Conservation (phyloP, 208 protist genomes). For the Porcisia deanei region DNA sequence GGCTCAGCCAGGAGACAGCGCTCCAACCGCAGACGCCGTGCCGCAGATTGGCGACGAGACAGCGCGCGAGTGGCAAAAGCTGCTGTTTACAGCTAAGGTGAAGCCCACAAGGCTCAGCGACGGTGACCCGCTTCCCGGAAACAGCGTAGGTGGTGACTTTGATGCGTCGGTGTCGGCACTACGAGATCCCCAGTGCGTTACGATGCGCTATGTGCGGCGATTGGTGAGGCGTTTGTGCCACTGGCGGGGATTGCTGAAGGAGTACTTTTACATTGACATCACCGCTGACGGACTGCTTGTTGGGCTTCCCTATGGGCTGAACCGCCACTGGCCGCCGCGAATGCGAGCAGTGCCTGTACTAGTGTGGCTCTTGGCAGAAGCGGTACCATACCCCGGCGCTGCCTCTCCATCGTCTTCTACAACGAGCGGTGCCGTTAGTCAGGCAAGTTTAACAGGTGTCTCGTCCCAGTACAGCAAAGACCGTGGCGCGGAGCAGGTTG, state of each 20-base stretch:
- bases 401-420: not conserved
- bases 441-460: not conserved
- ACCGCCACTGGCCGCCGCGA: conserved; percentile 64
- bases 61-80: conserved; percentile 13
- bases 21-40: conserved; percentile 7
- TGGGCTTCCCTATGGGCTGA: conserved; percentile 62
- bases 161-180: not conserved
- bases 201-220: conserved; percentile 38
- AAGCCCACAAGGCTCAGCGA: not conserved
- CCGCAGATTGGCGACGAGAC: conserved; percentile 14
- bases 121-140: not conserved
- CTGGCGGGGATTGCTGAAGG: conserved; percentile 74
- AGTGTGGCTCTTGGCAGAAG: conserved; percentile 61
- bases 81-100: conserved; percentile 13
- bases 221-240: conserved; percentile 49
- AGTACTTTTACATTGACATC: conserved; percentile 81
- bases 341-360: conserved; percentile 69
- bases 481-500: not conserved
- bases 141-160: not conserved
- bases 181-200: conserved; percentile 16
- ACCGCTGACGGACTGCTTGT: conserved; percentile 46
- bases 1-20: not conserved
- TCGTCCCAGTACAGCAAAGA: not conserved
- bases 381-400: conserved; percentile 57
- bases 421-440: not conserved